A percentile compares a stretch with the other conserved stretches of the same genome.
Conservation (phyloP, 2,329 filamentous ascomycete species). For the Didymella glomerata region DNA sequence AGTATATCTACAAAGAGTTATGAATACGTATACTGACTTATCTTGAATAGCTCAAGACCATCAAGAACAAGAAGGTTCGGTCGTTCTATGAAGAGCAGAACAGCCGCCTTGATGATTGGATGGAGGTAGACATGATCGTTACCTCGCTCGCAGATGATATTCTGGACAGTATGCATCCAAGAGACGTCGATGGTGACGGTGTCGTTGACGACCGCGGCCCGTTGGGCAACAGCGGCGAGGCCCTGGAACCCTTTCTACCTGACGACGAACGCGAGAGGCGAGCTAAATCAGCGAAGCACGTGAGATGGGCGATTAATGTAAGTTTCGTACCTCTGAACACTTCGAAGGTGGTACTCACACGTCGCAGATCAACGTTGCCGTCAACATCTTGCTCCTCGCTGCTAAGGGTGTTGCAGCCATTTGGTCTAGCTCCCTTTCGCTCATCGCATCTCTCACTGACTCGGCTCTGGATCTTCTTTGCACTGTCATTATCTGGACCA, state of each 20-base stretch:
- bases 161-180: slow-evolving; percentile 66
- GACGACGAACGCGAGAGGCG: slow-evolving; percentile 62
- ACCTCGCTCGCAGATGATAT: slow-evolving; percentile 65
- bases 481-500: slow-evolving; percentile 68
- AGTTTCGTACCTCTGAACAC: slow-evolving; percentile 10
- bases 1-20: too few species aligned
- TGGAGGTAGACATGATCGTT: slow-evolving; percentile 67
- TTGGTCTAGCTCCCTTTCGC: slow-evolving; percentile 66
- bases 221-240: slow-evolving; percentile 59
- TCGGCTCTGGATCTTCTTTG: slow-evolving; percentile 68
- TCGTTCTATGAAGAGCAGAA: slow-evolving; percentile 66
- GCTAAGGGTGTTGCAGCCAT: slow-evolving; percentile 65
- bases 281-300: slow-evolving; percentile 57
- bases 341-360: slow-evolving; percentile 9
- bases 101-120: slow-evolving; percentile 63
- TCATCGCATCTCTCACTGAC: slow-evolving; percentile 69
- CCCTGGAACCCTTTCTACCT: slow-evolving; percentile 64
- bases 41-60: slow-evolving; percentile 56
- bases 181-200: slow-evolving; percentile 65
- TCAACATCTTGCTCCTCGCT: slow-evolving; percentile 65
- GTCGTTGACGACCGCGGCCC: slow-evolving; percentile 62
- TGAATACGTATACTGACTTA: slow-evolving; percentile 10
- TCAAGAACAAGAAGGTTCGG: slow-evolving; percentile 62
- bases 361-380: slow-evolving; percentile 64
- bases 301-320: slow-evolving; percentile 66